These are phyloP conservation scores for Hypoxylon sp. DNA, from an alignment of 2,329 filamentous ascomycete species.

Conservation along the genomic window DNA sequence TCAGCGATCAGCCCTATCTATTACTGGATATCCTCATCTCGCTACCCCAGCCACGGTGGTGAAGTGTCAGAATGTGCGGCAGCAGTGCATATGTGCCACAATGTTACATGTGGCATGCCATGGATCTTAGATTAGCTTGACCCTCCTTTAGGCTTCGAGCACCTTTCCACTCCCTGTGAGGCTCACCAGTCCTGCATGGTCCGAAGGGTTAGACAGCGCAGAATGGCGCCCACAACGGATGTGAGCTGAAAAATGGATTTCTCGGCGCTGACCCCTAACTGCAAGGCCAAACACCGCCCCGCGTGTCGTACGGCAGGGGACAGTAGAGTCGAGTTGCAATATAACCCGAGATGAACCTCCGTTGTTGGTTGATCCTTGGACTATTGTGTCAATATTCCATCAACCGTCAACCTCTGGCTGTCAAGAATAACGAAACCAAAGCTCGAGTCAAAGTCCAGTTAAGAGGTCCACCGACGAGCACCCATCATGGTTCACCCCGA, in stretches of 20 bases:
- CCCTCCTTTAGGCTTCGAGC: not conserved
- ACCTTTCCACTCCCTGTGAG: conserved; percentile 25
- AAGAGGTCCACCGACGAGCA: not conserved
- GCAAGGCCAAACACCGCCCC: conserved; percentile 26
- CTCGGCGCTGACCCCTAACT: conserved; percentile 15
- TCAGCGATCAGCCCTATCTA: conserved; percentile 30
- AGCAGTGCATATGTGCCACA: conserved; percentile 16
- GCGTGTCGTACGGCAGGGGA: conserved; percentile 23
- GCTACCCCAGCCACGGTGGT: conserved; percentile 15
- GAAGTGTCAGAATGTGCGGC: conserved; percentile 17
- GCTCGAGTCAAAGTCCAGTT: not conserved
- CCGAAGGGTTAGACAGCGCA: conserved; percentile 29
- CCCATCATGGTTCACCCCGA: conserved; percentile 22
- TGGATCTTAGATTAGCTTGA: conserved; percentile 3
- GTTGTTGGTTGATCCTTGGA: conserved; percentile 25
- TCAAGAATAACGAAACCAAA: not conserved
- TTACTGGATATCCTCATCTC: conserved; percentile 8
- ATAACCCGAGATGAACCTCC: conserved; percentile 32
- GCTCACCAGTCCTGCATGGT: conserved; percentile 17
- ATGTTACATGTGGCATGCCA: conserved; percentile 6
- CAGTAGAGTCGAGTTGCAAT: conserved; percentile 14
- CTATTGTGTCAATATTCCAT: conserved; percentile 4
- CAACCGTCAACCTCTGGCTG: conserved; percentile 11
- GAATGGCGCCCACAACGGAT: conserved; percentile 26
- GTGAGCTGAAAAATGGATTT: conserved; percentile 16